These are phyloP conservation scores for Astrothelium macrocarpum DNA, from an alignment of 495 filamentous ascomycete species.

Conservation along the genomic window DNA sequence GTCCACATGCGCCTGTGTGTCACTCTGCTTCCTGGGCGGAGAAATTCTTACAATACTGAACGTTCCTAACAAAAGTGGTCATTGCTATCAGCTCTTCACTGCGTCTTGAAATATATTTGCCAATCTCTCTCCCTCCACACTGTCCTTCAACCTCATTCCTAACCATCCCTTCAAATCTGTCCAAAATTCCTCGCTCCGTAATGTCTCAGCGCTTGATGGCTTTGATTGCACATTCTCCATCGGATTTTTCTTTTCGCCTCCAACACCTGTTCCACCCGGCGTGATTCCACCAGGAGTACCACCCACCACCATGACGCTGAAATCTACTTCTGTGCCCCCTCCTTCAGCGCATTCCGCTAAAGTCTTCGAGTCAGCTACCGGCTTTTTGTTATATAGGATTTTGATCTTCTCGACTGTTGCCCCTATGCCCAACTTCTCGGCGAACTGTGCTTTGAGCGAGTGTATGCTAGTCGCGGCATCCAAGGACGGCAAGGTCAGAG, in stretches of 20 bases:
- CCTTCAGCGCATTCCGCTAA: conserved; percentile 45
- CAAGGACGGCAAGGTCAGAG: conserved; percentile 49
- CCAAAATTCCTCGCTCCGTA: conserved; percentile 77
- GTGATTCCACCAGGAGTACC: conserved; percentile 33
- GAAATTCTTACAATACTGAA: too few species aligned
- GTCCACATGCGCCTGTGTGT: too few species aligned
- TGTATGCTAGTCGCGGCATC: conserved; percentile 59
- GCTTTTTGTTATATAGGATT: conserved; percentile 74
- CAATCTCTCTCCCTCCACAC: conserved; percentile 54
- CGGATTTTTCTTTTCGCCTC: conserved; percentile 25
- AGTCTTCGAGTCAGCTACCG: conserved; percentile 58
- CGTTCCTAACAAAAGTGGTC: background rate
- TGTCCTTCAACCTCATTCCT: conserved; percentile 65
- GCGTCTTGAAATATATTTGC: conserved; percentile 57
- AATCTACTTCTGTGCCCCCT: conserved; percentile 47
- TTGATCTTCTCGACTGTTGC: conserved; percentile 62
- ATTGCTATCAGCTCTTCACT: background rate
- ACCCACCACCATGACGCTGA: conserved; percentile 81
- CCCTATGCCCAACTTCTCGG: conserved; percentile 36
- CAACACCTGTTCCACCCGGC: conserved; percentile 28
- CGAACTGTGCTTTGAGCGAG: conserved; percentile 58
- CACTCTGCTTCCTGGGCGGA: too few species aligned
- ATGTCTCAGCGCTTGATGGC: conserved; percentile 37
- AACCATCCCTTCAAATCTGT: conserved; percentile 73
- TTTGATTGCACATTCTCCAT: conserved; percentile 15